phyloP scores from a whole-genome alignment of 345 rosid species.

The Syzygium jambos region DNA sequence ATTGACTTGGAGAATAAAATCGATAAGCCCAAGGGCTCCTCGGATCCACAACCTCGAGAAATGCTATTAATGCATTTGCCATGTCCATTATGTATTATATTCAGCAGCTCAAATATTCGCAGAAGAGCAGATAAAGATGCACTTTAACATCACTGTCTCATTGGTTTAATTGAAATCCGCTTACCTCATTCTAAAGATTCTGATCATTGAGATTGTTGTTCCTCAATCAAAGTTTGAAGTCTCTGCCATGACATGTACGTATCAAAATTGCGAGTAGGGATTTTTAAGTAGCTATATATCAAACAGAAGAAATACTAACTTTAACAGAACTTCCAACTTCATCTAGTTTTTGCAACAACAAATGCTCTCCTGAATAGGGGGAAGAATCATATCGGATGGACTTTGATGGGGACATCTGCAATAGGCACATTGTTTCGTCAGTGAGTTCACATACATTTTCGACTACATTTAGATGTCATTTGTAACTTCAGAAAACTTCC shows the following conservation, averaged over 20 bases:
- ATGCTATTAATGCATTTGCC: neutral
- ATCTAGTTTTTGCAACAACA: slow-evolving; percentile 47
- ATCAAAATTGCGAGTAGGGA: neutral
- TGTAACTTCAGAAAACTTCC: neutral
- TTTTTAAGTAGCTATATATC: neutral
- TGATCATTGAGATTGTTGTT: slow-evolving; percentile 28
- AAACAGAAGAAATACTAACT: slow-evolving; percentile 17
- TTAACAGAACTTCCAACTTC: slow-evolving; percentile 59
- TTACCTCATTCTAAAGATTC: slow-evolving; percentile 25
- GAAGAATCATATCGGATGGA: slow-evolving; percentile 19
- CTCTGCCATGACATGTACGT: slow-evolving; percentile 27
- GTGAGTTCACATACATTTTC: neutral
- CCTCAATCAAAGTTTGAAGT: slow-evolving; percentile 48
- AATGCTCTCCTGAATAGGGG: slow-evolving; percentile 25
- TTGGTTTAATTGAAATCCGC: neutral
- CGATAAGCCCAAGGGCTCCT: neutral
- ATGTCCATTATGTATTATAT: neutral
- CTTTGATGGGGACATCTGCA: slow-evolving; percentile 45
- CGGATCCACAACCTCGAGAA: neutral
- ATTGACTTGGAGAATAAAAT: neutral
- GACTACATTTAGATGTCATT: neutral
- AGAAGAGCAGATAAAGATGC: neutral
- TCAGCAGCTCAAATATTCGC: neutral
- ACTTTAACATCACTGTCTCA: neutral
- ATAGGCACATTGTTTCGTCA: neutral